These are phyloP conservation scores for Glutinoglossum americanum DNA, from an alignment of 495 filamentous ascomycete species.

Conservation along the genomic window DNA sequence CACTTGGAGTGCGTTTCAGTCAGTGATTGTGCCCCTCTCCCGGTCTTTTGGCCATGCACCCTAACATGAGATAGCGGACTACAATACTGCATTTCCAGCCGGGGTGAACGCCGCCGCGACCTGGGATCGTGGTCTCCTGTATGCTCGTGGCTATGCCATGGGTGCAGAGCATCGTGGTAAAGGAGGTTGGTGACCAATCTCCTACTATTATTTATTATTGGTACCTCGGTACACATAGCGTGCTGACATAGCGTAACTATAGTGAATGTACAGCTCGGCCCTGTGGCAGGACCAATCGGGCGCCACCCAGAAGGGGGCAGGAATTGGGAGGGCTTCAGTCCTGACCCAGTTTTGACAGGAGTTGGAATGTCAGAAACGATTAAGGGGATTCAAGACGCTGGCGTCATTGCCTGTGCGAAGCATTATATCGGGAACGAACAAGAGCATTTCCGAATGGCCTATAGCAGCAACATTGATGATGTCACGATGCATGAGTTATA, in stretches of 20 bases:
- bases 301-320: slow-evolving; percentile 58
- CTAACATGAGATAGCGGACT: slow-evolving; percentile 31
- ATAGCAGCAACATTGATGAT: slow-evolving; percentile 80
- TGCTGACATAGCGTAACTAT: not conserved
- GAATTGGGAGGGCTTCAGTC: slow-evolving; percentile 58
- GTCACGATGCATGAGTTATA: slow-evolving; percentile 90
- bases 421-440: slow-evolving; percentile 56
- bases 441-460: slow-evolving; percentile 55
- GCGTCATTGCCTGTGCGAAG: slow-evolving; percentile 65
- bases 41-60: not conserved
- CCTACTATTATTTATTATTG: not conserved
- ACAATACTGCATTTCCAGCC: slow-evolving; percentile 58
- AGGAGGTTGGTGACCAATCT: slow-evolving; percentile 19
- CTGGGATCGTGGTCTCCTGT: slow-evolving; percentile 52
- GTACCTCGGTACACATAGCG: not conserved
- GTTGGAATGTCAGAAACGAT: slow-evolving; percentile 50
- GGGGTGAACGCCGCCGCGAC: slow-evolving; percentile 69
- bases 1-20: slow-evolving; percentile 60
- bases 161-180: slow-evolving; percentile 62
- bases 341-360: slow-evolving; percentile 37
- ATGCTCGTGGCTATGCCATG: slow-evolving; percentile 56
- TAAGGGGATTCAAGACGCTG: slow-evolving; percentile 63
- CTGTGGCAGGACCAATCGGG: slow-evolving; percentile 72
- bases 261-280: slow-evolving; percentile 68
- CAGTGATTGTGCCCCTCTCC: slow-evolving; percentile 9